These are phyloP conservation scores for Magnolia changhungtana DNA, from an alignment of 164 flowering plant genomes.

Conservation along the genomic window DNA sequence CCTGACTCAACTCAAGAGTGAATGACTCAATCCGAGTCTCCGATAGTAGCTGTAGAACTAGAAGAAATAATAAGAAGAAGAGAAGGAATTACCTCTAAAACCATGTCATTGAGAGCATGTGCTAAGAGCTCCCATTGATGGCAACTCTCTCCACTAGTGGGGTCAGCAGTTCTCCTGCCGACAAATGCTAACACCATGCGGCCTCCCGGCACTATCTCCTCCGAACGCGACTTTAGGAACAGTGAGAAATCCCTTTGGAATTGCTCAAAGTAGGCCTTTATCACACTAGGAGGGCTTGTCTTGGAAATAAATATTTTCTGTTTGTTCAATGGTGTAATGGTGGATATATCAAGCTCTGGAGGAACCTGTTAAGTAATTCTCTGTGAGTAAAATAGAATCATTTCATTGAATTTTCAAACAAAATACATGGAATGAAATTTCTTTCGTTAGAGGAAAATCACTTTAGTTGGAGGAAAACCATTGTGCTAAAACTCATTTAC, in stretches of 20 bases:
- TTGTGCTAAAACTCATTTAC: no score
- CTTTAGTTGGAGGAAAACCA: no score
- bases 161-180: slow-evolving; percentile 25
- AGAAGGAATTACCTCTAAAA: slow-evolving; percentile 17
- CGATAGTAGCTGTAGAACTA: no score
- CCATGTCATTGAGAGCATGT: slow-evolving; percentile 23
- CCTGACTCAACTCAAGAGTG: no score
- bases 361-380: slow-evolving; percentile 15
- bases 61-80: not conserved
- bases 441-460: no score
- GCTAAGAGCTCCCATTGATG: slow-evolving; percentile 29
- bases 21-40: no score
- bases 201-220: slow-evolving; percentile 30
- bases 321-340: slow-evolving; percentile 11
- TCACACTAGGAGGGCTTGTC: slow-evolving; percentile 19
- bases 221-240: slow-evolving; percentile 27
- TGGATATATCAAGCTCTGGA: not conserved
- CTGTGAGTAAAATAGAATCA: no score
- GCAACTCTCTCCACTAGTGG: slow-evolving; percentile 19
- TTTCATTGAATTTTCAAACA: no score
- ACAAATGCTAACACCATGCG: slow-evolving; percentile 30
- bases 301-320: slow-evolving; percentile 20
- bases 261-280: slow-evolving; percentile 16
- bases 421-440: no score
- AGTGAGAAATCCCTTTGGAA: slow-evolving; percentile 29